These are phyloP conservation scores for Apiotrichum porosum DNA, from an alignment of 1,284 basidiomycete genomes.

Conservation along the genomic window DNA sequence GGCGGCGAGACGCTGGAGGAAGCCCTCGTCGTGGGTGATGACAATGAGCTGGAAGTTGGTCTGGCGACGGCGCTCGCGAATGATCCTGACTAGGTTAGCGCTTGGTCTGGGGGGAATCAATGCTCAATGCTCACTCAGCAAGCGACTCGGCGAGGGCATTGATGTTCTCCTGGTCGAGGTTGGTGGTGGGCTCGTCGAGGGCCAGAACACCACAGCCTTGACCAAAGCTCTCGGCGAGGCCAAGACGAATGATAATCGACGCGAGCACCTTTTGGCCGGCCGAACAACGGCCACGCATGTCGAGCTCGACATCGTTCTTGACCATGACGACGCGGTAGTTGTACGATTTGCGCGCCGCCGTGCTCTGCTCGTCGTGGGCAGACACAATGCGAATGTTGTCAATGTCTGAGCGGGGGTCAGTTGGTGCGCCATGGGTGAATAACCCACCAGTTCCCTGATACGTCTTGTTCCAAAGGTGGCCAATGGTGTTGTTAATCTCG, in stretches of 20 bases:
- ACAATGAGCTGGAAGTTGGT: conserved; percentile 96
- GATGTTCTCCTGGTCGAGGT: conserved; percentile 93
- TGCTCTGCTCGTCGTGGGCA: conserved; percentile 73
- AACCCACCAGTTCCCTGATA: conserved; percentile 90
- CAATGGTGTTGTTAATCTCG: conserved; percentile 97
- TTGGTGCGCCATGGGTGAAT: background rate
- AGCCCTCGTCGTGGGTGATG: conserved; percentile 86
- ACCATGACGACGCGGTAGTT: conserved; percentile 99
- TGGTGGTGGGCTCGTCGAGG: conserved; percentile 96
- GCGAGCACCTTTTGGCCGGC: conserved; percentile 99
- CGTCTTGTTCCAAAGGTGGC: conserved; percentile 95
- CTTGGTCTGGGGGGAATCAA: background rate
- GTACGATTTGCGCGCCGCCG: conserved; percentile 79
- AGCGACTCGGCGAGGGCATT: conserved; percentile 86
- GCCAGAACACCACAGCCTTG: conserved; percentile 97
- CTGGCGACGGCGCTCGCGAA: conserved; percentile 80
- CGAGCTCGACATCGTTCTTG: conserved; percentile 98
- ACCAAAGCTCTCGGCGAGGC: conserved; percentile 93
- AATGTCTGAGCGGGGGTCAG: conserved; percentile 70
- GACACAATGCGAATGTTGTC: conserved; percentile 95
- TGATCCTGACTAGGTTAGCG: conserved; percentile 59
- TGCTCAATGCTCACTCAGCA: conserved; percentile 65
- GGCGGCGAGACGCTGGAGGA: conserved; percentile 60
- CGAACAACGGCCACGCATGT: conserved; percentile 97
- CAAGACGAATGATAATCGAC: conserved; percentile 98